Conservation (phyloP, 108 stramenopile genomes). For the Aurantiochytrium sp. region DNA sequence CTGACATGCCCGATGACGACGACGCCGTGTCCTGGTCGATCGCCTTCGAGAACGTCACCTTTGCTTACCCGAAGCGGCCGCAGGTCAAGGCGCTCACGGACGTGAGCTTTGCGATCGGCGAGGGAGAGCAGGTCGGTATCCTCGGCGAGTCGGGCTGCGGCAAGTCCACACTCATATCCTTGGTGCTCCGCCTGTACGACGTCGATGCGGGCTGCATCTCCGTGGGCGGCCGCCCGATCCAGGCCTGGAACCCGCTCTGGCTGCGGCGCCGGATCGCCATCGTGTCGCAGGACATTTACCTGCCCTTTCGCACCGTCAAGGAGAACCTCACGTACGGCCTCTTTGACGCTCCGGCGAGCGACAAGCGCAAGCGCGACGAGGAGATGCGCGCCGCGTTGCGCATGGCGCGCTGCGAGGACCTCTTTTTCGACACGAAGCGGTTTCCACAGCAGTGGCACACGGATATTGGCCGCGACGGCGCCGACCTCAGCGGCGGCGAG, state of each 20-base stretch:
- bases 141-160: conserved; percentile 72
- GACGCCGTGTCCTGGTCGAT: neutral
- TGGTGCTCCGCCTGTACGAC: conserved; percentile 71
- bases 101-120: conserved; percentile 46
- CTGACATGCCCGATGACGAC: neutral
- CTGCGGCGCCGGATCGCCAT: neutral
- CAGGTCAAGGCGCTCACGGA: conserved; percentile 15
- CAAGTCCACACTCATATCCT: conserved; percentile 63
- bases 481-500: conserved; percentile 33
- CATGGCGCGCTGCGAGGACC: conserved; percentile 22
- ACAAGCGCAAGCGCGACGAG: conserved; percentile 13
- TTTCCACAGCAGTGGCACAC: conserved; percentile 32
- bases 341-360: neutral
- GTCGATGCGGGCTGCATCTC: conserved; percentile 50
- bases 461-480: conserved; percentile 22
- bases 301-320: conserved; percentile 11
- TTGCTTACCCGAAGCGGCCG: conserved; percentile 37
- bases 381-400: conserved; percentile 3
- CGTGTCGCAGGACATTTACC: conserved; percentile 13
- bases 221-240: conserved; percentile 43
- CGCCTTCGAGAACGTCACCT: conserved; percentile 38
- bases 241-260: neutral
- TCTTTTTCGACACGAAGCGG: conserved; percentile 2
- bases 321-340: conserved; percentile 25
- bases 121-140: conserved; percentile 73